Percentiles rank a stretch among this genome's conserved stretches.
These are phyloP conservation scores for Botrytis galanthina DNA, from an alignment of 2,329 filamentous ascomycete species.

Conservation along the genomic window DNA sequence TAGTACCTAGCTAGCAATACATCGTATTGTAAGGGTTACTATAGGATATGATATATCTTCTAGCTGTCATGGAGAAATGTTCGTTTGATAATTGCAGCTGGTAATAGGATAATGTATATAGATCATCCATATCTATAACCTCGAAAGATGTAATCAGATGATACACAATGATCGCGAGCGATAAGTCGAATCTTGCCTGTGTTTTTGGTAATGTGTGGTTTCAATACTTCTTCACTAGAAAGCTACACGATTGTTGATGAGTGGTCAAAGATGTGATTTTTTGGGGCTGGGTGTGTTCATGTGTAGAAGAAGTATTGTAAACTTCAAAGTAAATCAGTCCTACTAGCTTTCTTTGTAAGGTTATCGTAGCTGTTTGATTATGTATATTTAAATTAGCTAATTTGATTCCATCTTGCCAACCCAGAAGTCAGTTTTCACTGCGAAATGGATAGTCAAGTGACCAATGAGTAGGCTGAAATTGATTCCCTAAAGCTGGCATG, in stretches of 20 bases:
- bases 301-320: background rate
- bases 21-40: background rate
- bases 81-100: background rate
- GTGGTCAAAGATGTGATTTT: background rate
- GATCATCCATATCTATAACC: background rate
- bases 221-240: background rate
- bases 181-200: background rate
- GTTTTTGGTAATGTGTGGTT: background rate
- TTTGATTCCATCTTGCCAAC: background rate
- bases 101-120: too few relatives aligned
- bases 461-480: fast-evolving
- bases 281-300: too few relatives aligned
- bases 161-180: too few relatives aligned
- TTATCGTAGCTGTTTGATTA: background rate
- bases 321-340: background rate
- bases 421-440: background rate
- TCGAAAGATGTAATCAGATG: too few relatives aligned
- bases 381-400: background rate
- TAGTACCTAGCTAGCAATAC: background rate
- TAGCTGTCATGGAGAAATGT: too few relatives aligned
- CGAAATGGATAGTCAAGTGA: background rate
- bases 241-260: background rate
- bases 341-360: background rate
- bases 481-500: background rate
- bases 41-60: too few relatives aligned